Evolutionary conservation across 1,284 basidiomycete species (phyloP).

Genomic region (Pterulicium gracile): DNA sequence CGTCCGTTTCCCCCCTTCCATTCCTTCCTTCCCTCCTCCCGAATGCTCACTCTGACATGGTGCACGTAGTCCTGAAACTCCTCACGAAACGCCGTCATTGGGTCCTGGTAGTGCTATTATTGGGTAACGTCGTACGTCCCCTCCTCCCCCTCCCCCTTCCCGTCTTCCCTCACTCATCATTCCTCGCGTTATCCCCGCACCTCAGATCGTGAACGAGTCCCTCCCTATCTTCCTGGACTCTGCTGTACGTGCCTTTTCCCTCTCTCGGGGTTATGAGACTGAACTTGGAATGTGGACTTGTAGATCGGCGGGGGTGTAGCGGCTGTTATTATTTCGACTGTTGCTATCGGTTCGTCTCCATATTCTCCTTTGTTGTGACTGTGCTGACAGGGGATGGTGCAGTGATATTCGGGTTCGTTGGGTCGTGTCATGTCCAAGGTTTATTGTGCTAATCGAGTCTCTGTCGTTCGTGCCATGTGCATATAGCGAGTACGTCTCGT

Average conservation of each 20-base stretch:
- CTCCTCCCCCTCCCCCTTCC: background rate
- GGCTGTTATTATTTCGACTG: constrained; percentile 77
- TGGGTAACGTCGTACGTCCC: constrained; percentile 72
- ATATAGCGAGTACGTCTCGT: no score
- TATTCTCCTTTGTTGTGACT: no score
- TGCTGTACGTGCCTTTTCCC: constrained; percentile 40
- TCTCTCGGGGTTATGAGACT: background rate
- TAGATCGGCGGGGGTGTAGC: constrained; percentile 77
- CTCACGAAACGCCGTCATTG: constrained; percentile 83
- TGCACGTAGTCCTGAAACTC: constrained; percentile 53
- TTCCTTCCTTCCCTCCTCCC: background rate
- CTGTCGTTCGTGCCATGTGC: no score
- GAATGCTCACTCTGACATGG: background rate
- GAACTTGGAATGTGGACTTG: background rate
- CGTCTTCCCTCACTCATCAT: background rate
- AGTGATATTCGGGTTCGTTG: constrained; percentile 74
- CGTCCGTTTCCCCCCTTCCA: constrained; percentile 1
- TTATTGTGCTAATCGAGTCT: no score
- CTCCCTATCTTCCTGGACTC: constrained; percentile 91
- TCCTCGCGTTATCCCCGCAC: constrained; percentile 9
- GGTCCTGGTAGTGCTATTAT: constrained; percentile 83
- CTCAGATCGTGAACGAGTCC: constrained; percentile 80
- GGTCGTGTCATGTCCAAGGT: no score
- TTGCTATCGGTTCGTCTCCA: constrained; percentile 59
- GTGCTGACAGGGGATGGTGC: constrained; percentile 5